A percentile compares a stretch with the other conserved stretches of the same genome.
Evolutionary conservation across 192 early-diverging fungal genomes (phyloP).

Genomic region (Rhizophagus clarus): DNA sequence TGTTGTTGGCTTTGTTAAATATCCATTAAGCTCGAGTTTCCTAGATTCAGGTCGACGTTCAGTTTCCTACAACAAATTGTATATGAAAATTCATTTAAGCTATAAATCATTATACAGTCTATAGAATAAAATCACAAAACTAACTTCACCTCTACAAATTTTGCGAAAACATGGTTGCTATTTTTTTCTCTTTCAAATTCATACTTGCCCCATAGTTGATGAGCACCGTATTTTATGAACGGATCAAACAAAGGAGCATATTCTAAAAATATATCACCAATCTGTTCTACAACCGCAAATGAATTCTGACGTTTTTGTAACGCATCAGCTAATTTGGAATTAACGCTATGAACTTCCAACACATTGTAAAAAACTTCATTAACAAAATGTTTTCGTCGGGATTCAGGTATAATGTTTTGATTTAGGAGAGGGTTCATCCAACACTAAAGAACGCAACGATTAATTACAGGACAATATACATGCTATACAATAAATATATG

Average conservation of each 20-base stretch:
- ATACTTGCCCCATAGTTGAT: conserved; percentile 82
- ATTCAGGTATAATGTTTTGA: conserved; percentile 64
- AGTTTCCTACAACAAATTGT: conserved; percentile 51
- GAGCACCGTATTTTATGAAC: conserved; percentile 85
- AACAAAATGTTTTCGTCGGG: conserved; percentile 71
- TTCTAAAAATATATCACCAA: conserved; percentile 84
- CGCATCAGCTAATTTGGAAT: conserved; percentile 60
- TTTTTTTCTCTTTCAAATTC: conserved; percentile 80
- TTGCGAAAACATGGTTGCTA: conserved; percentile 63
- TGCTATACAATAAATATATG: background rate
- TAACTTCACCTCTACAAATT: conserved; percentile 72
- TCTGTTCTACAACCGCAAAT: conserved; percentile 71
- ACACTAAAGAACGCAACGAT: conserved; percentile 35
- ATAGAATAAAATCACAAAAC: background rate
- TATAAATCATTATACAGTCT: background rate
- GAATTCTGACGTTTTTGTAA: conserved; percentile 67
- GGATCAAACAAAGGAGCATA: conserved; percentile 72
- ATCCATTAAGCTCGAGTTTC: conserved; percentile 83
- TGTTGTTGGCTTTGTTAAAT: conserved; percentile 84
- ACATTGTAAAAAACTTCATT: conserved; percentile 81
- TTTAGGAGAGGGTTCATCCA: conserved; percentile 67
- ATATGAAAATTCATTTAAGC: conserved; percentile 9
- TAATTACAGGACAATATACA: background rate
- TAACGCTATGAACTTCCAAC: conserved; percentile 61
- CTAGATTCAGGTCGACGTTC: conserved; percentile 77